Evolutionary conservation across 2,329 filamentous ascomycete species (phyloP).

Genomic region (Tolypocladium tropicale): DNA sequence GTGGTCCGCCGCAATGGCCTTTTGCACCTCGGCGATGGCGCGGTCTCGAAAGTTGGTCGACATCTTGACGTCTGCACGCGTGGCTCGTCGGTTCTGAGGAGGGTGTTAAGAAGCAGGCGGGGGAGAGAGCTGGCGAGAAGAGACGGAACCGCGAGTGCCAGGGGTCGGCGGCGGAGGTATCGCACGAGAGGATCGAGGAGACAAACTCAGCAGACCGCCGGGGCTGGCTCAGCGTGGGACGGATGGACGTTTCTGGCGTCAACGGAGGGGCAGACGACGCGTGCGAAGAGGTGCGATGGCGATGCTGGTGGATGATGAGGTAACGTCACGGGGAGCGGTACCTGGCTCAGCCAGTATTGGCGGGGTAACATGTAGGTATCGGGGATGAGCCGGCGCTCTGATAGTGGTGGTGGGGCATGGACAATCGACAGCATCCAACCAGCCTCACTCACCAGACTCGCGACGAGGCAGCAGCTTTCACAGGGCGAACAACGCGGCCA

Average conservation of each 20-base stretch:
- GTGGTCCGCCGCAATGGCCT: conserved; percentile 93
- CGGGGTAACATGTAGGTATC: conserved; percentile 29
- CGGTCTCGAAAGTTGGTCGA: conserved; percentile 95
- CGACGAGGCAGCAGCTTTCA: neutral
- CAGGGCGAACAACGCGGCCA: neutral
- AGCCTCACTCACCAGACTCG: neutral
- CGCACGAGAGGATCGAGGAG: neutral
- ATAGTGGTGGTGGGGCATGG: neutral
- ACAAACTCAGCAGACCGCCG: neutral
- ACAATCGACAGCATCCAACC: neutral
- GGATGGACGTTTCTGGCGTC: neutral
- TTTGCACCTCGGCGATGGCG: conserved; percentile 93
- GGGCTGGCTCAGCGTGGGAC: neutral
- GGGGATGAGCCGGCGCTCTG: conserved; percentile 10
- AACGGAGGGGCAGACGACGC: neutral
- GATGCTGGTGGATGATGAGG: conserved; percentile 1
- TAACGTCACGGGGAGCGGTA: conserved; percentile 2
- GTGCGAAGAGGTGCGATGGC: neutral
- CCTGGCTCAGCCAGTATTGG: conserved; percentile 16
- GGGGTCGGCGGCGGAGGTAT: neutral
- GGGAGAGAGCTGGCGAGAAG: neutral
- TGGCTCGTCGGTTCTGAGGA: neutral
- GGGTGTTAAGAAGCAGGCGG: neutral
- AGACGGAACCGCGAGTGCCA: neutral
- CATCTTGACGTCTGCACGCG: conserved; percentile 40